A percentile compares a stretch with the other conserved stretches of the same genome.
These are phyloP conservation scores for Lanzia echinophila DNA, from an alignment of 2,329 filamentous ascomycete species.

Conservation along the genomic window DNA sequence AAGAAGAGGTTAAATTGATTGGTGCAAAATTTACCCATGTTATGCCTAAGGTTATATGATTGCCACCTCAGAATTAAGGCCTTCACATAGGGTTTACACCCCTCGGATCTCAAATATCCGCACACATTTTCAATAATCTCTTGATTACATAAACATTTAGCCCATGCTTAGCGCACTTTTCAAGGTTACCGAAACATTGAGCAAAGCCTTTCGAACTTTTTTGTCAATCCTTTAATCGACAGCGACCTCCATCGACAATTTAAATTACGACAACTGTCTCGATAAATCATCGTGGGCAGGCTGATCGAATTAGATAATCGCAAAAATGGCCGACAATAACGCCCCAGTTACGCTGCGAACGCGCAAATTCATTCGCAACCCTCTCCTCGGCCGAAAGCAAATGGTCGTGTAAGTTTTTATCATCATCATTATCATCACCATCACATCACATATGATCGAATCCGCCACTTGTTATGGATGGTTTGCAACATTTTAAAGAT, in stretches of 20 bases:
- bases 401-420: slow-evolving; percentile 87
- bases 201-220: slow-evolving; percentile 11
- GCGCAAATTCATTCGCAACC: slow-evolving; percentile 99
- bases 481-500: background rate
- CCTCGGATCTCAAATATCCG: slow-evolving; percentile 11
- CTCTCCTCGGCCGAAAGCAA: slow-evolving; percentile 97
- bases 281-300: slow-evolving; percentile 26
- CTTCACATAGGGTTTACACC: slow-evolving; percentile 14
- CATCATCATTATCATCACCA: slow-evolving; percentile 9
- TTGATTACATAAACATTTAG: slow-evolving; percentile 16
- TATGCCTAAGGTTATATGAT: too few relatives aligned
- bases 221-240: slow-evolving; percentile 19
- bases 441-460: too few relatives aligned
- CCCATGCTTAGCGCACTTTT: slow-evolving; percentile 16
- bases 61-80: slow-evolving; percentile 12
- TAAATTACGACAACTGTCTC: slow-evolving; percentile 26
- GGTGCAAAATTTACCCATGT: too few relatives aligned
- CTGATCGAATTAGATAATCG: slow-evolving; percentile 34
- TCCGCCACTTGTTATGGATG: slow-evolving; percentile 11
- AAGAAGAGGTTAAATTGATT: too few relatives aligned
- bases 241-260: slow-evolving; percentile 28
- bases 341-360: slow-evolving; percentile 80
- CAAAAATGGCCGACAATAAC: slow-evolving; percentile 84
- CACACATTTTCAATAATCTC: slow-evolving; percentile 10
- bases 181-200: slow-evolving; percentile 14